Evolutionary conservation across 495 filamentous ascomycete species (phyloP), one percentile per base, ranked within the genome.

Genomic region (Pyronema omphalodes): DNA sequence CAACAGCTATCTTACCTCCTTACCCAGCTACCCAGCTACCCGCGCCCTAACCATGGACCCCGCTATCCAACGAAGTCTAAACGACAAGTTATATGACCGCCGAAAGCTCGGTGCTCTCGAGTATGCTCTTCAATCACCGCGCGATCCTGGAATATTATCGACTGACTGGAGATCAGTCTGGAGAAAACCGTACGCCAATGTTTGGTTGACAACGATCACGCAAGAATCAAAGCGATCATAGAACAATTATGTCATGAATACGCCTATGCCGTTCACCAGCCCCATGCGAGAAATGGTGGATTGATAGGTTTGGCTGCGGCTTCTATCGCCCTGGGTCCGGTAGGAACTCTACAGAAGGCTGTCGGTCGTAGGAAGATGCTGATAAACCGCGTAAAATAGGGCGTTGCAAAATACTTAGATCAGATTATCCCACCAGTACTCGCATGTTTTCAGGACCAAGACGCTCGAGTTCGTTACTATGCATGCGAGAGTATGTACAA

Each of bases 401-500:
- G 93, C 66, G 82, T 99, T 60, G 86, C 93, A 36, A 79, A 78
- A 52, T 94, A 96, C 63, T 74, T 99, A 43, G 81, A 84, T 66
- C 77, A 87, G 54, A 94, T 99, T 53, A 89, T 99, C 3, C 88
- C 91, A 15, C 93, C 93, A 15, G 93, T 99, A 5, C 75, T 99
- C n/a, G 93, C 93, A 47, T 99, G 93, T 71, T 99, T 99, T 67
- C 82, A 82, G 17, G 93, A 99, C 61, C 91, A 96, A 71, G 93
- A 99, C 81, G 93, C 93, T 17, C 76, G 93, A 50, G 93, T 99
- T 14, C 80, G 93, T 52, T 99, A 99, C 67, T 99, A 99, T 68
- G 93, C 93, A 45, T 99, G 93, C 70, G 93, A 99, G 75, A 91
- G 88, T 69, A 99, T 99, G 93, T 99, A 99, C 67, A 99, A 99